Percentiles rank a stretch among this genome's conserved stretches.
Conservation (phyloP, 345 rosid genomes). For the Rhizophora mangle region DNA sequence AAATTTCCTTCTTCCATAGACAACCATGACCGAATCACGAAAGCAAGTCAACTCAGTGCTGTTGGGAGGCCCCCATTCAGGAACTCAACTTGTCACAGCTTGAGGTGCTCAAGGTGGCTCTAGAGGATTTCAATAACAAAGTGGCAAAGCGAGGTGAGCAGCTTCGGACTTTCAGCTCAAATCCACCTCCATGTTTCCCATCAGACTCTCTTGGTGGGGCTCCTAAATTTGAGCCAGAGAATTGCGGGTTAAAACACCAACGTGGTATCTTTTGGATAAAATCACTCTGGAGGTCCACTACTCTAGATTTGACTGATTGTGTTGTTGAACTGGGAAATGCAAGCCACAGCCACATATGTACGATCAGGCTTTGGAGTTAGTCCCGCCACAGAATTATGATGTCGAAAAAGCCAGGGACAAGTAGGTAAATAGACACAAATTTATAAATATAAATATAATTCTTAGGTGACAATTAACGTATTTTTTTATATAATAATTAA, state of each 20-base stretch:
- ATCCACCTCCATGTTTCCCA: constrained; percentile 6
- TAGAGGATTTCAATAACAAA: constrained; percentile 39
- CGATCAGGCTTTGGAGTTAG: too few relatives aligned
- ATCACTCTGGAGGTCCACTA: not conserved
- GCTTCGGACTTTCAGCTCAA: constrained; percentile 17
- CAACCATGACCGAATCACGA: constrained; percentile 17
- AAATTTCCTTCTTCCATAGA: too few relatives aligned
- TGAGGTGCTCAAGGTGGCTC: constrained; percentile 27
- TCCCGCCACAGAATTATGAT: too few relatives aligned
- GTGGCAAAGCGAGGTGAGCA: constrained; percentile 30
- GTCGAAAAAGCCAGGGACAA: too few relatives aligned
- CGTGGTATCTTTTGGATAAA: not conserved
- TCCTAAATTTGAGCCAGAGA: constrained; percentile 5
- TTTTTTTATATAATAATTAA: too few relatives aligned
- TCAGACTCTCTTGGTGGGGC: not conserved
- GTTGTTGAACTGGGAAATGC: not conserved
- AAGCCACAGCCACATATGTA: not conserved
- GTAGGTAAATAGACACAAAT: too few relatives aligned
- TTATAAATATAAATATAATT: too few relatives aligned
- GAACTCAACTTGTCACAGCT: constrained; percentile 31
- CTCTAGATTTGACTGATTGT: not conserved
- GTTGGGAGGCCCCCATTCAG: constrained; percentile 52
- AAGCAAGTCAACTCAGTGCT: constrained; percentile 20
- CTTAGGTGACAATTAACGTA: too few relatives aligned
- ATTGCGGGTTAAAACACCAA: constrained; percentile 7